A percentile compares a stretch with the other conserved stretches of the same genome.
Evolutionary conservation across 2,329 filamentous ascomycete genomes (phyloP).

Genomic region (Lachnellula occidentalis): DNA sequence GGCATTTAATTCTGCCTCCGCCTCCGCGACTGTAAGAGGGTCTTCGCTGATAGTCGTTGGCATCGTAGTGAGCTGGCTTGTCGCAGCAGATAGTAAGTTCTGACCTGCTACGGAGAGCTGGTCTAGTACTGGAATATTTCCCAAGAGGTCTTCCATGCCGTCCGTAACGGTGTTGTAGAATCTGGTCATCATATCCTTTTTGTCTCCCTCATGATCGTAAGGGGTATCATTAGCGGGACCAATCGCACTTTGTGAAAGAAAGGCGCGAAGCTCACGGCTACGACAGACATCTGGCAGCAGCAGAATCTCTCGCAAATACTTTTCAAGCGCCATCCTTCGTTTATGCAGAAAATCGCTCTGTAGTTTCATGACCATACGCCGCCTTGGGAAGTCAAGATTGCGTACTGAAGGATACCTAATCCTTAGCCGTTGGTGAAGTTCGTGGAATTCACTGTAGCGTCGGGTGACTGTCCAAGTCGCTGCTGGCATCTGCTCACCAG

Average conservation of each 20-base stretch:
- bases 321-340: conserved; percentile 74
- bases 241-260: conserved; percentile 83
- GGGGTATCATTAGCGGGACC: conserved; percentile 51
- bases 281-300: conserved; percentile 89
- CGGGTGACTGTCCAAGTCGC: conserved; percentile 90
- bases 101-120: conserved; percentile 90
- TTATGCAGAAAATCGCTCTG: conserved; percentile 95
- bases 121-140: conserved; percentile 91
- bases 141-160: conserved; percentile 95
- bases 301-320: conserved; percentile 76
- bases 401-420: conserved; percentile 81
- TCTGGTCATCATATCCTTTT: conserved; percentile 84
- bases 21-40: conserved; percentile 58
- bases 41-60: conserved; percentile 49
- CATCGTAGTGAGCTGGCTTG: conserved; percentile 55
- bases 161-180: conserved; percentile 96
- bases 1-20: conserved; percentile 87
- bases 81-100: conserved; percentile 76
- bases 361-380: conserved; percentile 91
- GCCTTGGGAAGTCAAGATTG: conserved; percentile 83
- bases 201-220: conserved; percentile 52
- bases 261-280: conserved; percentile 84
- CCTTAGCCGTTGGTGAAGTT: conserved; percentile 84
- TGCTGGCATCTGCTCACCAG: conserved; percentile 94
- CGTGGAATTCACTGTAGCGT: conserved; percentile 94